Evolutionary conservation across 2,329 filamentous ascomycete genomes (phyloP).

Genomic region (Beauveria scarabaeidicola): DNA sequence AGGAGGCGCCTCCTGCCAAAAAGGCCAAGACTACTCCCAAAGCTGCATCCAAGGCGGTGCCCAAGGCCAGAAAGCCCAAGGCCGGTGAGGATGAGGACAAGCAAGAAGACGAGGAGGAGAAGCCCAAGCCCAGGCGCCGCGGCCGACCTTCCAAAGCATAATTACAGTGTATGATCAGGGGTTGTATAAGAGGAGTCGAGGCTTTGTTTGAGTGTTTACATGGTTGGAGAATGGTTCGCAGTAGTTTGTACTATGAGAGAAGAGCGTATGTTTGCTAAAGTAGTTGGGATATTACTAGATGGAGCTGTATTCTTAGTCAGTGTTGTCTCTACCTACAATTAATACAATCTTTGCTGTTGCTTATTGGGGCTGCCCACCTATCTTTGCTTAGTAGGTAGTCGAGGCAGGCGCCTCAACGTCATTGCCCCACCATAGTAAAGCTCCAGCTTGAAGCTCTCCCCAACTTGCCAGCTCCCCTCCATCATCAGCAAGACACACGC

Average conservation of each 20-base stretch:
- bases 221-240: background rate
- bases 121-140: conserved; percentile 25
- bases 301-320: background rate
- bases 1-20: conserved; percentile 13
- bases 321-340: background rate
- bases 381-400: too few relatives aligned
- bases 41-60: background rate
- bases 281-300: background rate
- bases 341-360: background rate
- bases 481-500: background rate
- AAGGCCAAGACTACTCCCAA: background rate
- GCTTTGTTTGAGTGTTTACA: background rate
- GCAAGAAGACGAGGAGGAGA: conserved; percentile 17
- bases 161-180: background rate
- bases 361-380: background rate
- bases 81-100: conserved; percentile 16
- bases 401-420: background rate
- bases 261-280: background rate
- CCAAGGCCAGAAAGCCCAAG: conserved; percentile 14
- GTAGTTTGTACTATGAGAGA: background rate
- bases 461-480: background rate
- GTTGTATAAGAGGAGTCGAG: background rate
- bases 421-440: conserved; percentile 10
- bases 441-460: background rate
- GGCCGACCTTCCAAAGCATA: conserved; percentile 21